These are phyloP conservation scores for Candida vaughaniae DNA, from an alignment of 805 yeast species.

Conservation along the genomic window DNA sequence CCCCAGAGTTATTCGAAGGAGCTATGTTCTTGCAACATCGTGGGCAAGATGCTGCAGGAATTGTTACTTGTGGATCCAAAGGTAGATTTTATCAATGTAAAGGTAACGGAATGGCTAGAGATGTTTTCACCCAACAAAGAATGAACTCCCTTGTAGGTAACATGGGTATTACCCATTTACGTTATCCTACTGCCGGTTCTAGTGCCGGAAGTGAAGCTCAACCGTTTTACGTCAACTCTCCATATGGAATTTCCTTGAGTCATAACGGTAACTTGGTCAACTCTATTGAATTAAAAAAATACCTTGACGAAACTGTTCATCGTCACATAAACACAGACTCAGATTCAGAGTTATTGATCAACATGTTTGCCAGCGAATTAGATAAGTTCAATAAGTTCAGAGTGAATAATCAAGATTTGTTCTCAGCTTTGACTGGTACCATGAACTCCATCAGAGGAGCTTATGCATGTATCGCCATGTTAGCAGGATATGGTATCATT, in stretches of 20 bases:
- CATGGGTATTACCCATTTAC: conserved; percentile 92
- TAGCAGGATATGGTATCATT: conserved; percentile 93
- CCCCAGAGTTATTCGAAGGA: conserved; percentile 90
- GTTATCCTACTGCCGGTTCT: conserved; percentile 98
- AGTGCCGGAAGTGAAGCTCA: conserved; percentile 96
- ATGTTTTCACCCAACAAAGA: conserved; percentile 86
- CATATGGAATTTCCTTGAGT: conserved; percentile 86
- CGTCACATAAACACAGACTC: conserved; percentile 97
- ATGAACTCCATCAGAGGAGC: conserved; percentile 86
- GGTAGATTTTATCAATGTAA: conserved; percentile 96
- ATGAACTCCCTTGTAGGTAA: conserved; percentile 81
- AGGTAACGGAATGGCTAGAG: conserved; percentile 98
- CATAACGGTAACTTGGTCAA: conserved; percentile 97
- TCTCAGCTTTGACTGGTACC: conserved; percentile 81
- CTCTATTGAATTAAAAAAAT: conserved; percentile 69
- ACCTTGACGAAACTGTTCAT: conserved; percentile 90
- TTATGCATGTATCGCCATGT: conserved; percentile 92
- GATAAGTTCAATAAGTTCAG: conserved; percentile 90
- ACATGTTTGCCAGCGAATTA: conserved; percentile 87
- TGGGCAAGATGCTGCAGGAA: conserved; percentile 99
- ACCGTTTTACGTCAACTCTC: conserved; percentile 96
- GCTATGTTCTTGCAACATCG: conserved; percentile 91
- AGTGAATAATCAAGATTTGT: conserved; percentile 86
- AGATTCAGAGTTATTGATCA: conserved; percentile 87
- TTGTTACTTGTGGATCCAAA: conserved; percentile 89